Evolutionary conservation across 371 early-diverging fungal genomes (phyloP).

Genomic region (Quaeritorhiza haematococci): DNA sequence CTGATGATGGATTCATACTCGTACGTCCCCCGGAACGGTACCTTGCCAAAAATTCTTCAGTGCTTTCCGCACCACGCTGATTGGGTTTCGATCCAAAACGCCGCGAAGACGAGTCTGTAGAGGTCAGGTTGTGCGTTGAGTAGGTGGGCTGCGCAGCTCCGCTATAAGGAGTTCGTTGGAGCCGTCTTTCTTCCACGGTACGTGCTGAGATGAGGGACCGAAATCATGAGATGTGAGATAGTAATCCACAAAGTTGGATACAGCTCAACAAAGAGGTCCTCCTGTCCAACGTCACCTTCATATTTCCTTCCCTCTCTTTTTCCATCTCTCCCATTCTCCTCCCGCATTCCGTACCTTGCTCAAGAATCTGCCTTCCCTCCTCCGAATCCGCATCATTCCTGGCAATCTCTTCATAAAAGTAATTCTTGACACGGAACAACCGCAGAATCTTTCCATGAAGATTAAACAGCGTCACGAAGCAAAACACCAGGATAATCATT

Average conservation of each 20-base stretch:
- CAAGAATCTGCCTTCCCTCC: slow-evolving; percentile 37
- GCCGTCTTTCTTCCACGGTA: not conserved
- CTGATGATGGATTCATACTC: no score
- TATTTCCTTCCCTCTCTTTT: no score
- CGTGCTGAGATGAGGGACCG: not conserved
- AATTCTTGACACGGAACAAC: slow-evolving; percentile 57
- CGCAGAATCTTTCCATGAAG: slow-evolving; percentile 71
- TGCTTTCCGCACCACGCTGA: not conserved
- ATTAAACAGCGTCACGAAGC: slow-evolving; percentile 67
- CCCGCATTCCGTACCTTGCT: no score
- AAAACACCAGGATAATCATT: slow-evolving; percentile 71
- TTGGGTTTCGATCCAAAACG: not conserved
- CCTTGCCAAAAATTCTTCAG: slow-evolving; percentile 2
- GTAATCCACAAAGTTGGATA: not conserved
- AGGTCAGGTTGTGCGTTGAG: no score
- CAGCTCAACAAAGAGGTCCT: no score
- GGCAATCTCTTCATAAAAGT: slow-evolving; percentile 54
- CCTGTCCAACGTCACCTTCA: no score
- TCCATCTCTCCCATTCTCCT: no score
- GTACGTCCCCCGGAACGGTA: no score
- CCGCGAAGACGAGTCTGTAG: no score
- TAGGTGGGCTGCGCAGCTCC: no score
- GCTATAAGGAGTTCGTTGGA: not conserved
- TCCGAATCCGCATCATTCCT: slow-evolving; percentile 44
- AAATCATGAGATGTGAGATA: not conserved